A percentile compares a stretch with the other conserved stretches of the same genome.
phyloP scores from a whole-genome alignment of 2,329 filamentous ascomycete species.

The Sordariomycetes sp. region DNA sequence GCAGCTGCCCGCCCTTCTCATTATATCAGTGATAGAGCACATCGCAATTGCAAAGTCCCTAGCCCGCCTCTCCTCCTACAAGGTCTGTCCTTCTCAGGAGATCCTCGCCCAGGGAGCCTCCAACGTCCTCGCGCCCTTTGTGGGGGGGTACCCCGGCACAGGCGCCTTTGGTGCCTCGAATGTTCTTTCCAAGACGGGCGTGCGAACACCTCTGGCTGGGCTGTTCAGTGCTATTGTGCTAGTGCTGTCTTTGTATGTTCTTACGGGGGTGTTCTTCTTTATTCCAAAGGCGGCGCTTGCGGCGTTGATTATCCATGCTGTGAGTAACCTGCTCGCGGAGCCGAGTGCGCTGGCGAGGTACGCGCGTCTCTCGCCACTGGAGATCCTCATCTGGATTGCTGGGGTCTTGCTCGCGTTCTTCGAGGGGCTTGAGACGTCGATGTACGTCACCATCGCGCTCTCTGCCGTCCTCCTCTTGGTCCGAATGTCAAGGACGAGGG shows the following conservation, averaged over 20 bases:
- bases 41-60: constrained; percentile 79
- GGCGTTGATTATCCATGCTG: constrained; percentile 73
- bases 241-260: constrained; percentile 62
- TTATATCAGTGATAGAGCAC: constrained; percentile 70
- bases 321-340: constrained; percentile 61
- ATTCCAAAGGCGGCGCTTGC: constrained; percentile 61
- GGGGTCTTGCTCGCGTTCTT: constrained; percentile 50
- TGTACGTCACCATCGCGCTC: constrained; percentile 31
- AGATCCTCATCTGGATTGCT: constrained; percentile 61
- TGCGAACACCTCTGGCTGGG: constrained; percentile 66
- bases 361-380: constrained; percentile 63
- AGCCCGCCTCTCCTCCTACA: constrained; percentile 67
- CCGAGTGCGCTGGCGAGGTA: constrained; percentile 65
- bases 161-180: constrained; percentile 53
- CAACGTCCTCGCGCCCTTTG: constrained; percentile 63
- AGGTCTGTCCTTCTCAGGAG: constrained; percentile 67
- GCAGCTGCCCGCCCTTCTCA: constrained; percentile 57
- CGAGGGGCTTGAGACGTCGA: constrained; percentile 33
- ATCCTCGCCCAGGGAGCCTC: constrained; percentile 65
- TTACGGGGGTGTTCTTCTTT: constrained; percentile 69
- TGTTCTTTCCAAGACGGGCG: constrained; percentile 74
- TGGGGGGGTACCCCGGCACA: constrained; percentile 39
- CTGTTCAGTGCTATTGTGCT: constrained; percentile 67
- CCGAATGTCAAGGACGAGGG: constrained; percentile 30
- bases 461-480: constrained; percentile 28